A percentile compares a stretch with the other conserved stretches of the same genome.
phyloP scores from a whole-genome alignment of 805 yeast species.

The Alloascoidea africana region DNA sequence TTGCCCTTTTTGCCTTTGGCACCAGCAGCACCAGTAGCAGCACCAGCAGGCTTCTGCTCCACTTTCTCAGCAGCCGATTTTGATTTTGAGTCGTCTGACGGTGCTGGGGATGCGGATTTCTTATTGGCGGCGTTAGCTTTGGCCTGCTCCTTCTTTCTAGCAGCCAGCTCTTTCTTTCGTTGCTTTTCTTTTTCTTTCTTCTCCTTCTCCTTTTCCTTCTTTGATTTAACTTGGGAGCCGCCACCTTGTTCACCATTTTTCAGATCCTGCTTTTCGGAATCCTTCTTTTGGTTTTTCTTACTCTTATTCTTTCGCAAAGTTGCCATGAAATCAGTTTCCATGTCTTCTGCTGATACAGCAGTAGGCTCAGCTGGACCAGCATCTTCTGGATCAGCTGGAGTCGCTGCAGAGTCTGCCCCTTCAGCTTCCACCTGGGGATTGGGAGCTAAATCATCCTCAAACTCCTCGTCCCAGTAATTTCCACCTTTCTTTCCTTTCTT shows the following conservation, averaged over 20 bases:
- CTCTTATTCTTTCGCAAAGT: slow-evolving; percentile 69
- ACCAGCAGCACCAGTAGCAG: slow-evolving; percentile 22
- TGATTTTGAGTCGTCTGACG: slow-evolving; percentile 18
- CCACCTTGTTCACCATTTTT: slow-evolving; percentile 28
- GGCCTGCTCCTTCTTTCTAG: slow-evolving; percentile 61
- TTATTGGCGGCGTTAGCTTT: slow-evolving; percentile 32
- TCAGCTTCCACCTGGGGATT: slow-evolving; percentile 30
- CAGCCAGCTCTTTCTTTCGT: slow-evolving; percentile 80
- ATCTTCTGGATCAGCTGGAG: slow-evolving; percentile 5
- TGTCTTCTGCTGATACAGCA: slow-evolving; percentile 15
- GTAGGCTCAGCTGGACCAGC: slow-evolving; percentile 11
- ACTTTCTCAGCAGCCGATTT: slow-evolving; percentile 18
- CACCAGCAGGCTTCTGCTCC: slow-evolving; percentile 20
- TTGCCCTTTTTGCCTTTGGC: slow-evolving; percentile 39
- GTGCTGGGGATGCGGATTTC: slow-evolving; percentile 24
- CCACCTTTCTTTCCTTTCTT: slow-evolving; percentile 55
- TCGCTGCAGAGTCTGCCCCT: slow-evolving; percentile 10
- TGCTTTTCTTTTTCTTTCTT: slow-evolving; percentile 56
- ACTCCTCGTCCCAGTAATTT: slow-evolving; percentile 71
- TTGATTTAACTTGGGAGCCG: slow-evolving; percentile 68
- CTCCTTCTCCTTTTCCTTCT: slow-evolving; percentile 93
- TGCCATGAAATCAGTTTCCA: slow-evolving; percentile 40
- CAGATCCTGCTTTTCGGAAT: slow-evolving; percentile 36
- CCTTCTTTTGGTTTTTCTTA: slow-evolving; percentile 58
- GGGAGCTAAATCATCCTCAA: slow-evolving; percentile 30